Evolutionary conservation across 225 moss, liverwort and hornwort species (phyloP).

Genomic region (Physcomitrium patens): DNA sequence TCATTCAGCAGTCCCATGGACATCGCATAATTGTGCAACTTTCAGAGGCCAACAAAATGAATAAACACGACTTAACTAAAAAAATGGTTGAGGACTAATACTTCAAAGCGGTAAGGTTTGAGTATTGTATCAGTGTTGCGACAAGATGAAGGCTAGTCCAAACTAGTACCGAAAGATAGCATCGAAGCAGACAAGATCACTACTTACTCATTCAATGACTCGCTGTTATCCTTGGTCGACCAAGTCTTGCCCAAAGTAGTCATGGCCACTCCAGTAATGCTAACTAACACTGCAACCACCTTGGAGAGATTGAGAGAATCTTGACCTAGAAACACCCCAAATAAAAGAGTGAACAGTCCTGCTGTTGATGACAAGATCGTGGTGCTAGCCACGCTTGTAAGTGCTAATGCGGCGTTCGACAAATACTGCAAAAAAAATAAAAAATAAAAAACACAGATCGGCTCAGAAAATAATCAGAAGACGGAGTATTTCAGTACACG

Average conservation of each 20-base stretch:
- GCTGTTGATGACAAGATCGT: conserved; percentile 95
- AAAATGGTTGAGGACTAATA: too few relatives aligned
- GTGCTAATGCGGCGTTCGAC: conserved; percentile 92
- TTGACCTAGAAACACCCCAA: conserved; percentile 89
- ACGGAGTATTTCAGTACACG: background rate
- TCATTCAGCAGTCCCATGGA: background rate
- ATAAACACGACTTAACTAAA: too few relatives aligned
- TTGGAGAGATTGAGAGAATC: conserved; percentile 87
- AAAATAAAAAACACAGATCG: background rate
- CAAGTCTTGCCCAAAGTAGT: conserved; percentile 97
- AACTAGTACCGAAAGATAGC: background rate
- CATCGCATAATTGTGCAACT: background rate
- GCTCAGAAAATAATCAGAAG: conserved; percentile 16
- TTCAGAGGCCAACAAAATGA: too few relatives aligned
- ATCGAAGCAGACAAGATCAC: conserved; percentile 25
- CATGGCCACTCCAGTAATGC: conserved; percentile 97
- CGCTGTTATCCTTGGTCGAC: conserved; percentile 67
- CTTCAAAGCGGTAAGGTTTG: background rate
- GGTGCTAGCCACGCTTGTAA: conserved; percentile 96
- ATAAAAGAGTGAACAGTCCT: conserved; percentile 85
- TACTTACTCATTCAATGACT: conserved; percentile 75
- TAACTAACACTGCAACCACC: conserved; percentile 86
- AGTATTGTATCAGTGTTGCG: background rate
- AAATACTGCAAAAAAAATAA: conserved; percentile 89
- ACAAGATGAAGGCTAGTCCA: background rate